phyloP scores from a whole-genome alignment of 192 early-diverging fungal genomes.

The Coemansia sp. region DNA sequence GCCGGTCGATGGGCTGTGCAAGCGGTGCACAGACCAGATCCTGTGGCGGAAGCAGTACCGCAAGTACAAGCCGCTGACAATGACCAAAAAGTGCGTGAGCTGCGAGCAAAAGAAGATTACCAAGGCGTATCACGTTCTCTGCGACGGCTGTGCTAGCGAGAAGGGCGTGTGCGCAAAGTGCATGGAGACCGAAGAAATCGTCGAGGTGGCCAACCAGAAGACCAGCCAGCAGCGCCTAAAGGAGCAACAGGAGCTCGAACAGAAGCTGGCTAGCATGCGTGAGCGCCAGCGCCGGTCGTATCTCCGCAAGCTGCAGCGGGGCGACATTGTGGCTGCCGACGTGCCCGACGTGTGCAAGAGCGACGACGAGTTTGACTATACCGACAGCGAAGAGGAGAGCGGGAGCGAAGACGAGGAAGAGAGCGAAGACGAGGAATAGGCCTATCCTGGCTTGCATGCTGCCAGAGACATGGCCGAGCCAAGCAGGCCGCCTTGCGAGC shows the following conservation, averaged over 20 bases:
- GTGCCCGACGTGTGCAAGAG: slow-evolving; percentile 32
- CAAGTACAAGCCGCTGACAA: slow-evolving; percentile 96
- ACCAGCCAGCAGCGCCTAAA: slow-evolving; percentile 61
- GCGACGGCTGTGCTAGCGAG: slow-evolving; percentile 72
- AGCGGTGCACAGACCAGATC: slow-evolving; percentile 69
- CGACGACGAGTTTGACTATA: slow-evolving; percentile 48
- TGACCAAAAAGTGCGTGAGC: slow-evolving; percentile 68
- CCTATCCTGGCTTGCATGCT: not conserved
- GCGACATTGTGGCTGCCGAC: slow-evolving; percentile 56
- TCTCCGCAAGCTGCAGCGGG: slow-evolving; percentile 73
- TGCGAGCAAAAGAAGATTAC: slow-evolving; percentile 82
- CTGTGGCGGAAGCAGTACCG: slow-evolving; percentile 87
- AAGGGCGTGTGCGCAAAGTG: slow-evolving; percentile 94
- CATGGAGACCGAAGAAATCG: slow-evolving; percentile 62
- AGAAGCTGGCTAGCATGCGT: slow-evolving; percentile 63
- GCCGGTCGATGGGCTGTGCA: slow-evolving; percentile 78
- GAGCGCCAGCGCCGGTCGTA: slow-evolving; percentile 82
- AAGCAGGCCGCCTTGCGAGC: not conserved
- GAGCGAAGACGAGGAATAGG: slow-evolving; percentile 31
- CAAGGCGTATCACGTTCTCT: slow-evolving; percentile 94
- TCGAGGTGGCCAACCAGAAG: slow-evolving; percentile 54
- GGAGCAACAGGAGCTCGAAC: slow-evolving; percentile 72
- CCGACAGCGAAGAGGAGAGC: slow-evolving; percentile 57
- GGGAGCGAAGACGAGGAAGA: slow-evolving; percentile 46
- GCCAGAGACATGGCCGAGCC: not conserved